Evolutionary conservation across 495 filamentous ascomycete species (phyloP), one percentile per base, ranked within the genome.

Genomic region (Massariosphaeria phaeospora): DNA sequence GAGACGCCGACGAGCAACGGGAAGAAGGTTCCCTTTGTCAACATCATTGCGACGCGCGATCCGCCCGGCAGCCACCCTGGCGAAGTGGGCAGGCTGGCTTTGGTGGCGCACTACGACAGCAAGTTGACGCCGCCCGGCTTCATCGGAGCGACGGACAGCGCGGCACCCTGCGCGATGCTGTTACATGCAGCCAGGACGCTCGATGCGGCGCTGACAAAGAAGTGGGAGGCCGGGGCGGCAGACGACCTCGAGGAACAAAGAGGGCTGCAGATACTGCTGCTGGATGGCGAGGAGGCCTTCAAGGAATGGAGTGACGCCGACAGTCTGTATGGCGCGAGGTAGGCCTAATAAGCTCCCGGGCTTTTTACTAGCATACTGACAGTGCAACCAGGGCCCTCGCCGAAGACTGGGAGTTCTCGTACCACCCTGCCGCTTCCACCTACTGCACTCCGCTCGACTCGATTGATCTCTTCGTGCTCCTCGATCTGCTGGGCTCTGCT

Each of bases 201-300:
- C 18, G 90, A 97, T 67, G 72, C 63, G 17, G 91, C 85, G 1
- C 66, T 99, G 67, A 88, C 82, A 13, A 77, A 76, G 70, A 91
- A 89, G 71, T 95, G 94, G 89, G 78, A 79, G 25, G 76, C 73
- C 11, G 85, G 88, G 81, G 61, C 78, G 54, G 76, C 73, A 24
- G 69, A 66, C 0, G 65, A 62, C 5, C 57, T 61, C 21, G 84
- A 86, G 62, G 82, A 57, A n/a, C 29, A 85, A 46, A 81, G 79
- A 62, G 93, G 93, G 11, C 78, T 99, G 33, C 93, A 97, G 75
- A 83, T 99, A 38, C 58, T 99, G 23, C 79, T 97, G 51, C 68
- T 99, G 23, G 94, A 99, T 68, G 94, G 94, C 2, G 94, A 99
- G 72, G 94, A 99, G 69, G 89, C 94, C 0, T 97, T 95, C 68